These are phyloP conservation scores for Microthlaspi erraticum DNA, from an alignment of 345 rosid genomes.

Conservation along the genomic window DNA sequence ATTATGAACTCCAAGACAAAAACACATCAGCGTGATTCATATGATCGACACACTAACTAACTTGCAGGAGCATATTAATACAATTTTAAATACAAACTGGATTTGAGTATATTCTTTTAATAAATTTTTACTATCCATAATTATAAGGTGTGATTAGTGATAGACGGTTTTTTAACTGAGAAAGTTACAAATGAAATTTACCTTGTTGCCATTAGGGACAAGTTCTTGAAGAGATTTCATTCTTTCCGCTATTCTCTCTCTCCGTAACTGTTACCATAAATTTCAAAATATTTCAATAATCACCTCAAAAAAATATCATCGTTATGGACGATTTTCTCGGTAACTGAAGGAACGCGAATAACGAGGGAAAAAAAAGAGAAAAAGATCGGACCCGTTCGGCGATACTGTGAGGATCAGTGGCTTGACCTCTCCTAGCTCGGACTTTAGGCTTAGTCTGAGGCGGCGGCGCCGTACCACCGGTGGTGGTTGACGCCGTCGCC, in stretches of 20 bases:
- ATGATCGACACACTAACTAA: constrained; percentile 12
- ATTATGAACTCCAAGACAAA: constrained; percentile 34
- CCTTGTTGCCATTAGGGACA: constrained; percentile 98
- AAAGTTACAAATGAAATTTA: constrained; percentile 15
- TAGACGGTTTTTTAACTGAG: neutral
- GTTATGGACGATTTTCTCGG: constrained; percentile 1
- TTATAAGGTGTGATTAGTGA: neutral
- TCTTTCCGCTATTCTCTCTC: constrained; percentile 97
- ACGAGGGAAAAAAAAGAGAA: neutral
- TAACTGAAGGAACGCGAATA: constrained; percentile 22
- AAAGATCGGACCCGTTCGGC: constrained; percentile 77
- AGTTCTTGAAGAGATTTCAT: constrained; percentile 98
- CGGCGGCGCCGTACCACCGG: constrained; percentile 46
- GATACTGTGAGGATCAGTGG: constrained; percentile 98
- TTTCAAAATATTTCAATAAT: constrained; percentile 19
- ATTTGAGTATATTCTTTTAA: neutral
- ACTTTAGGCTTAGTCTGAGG: constrained; percentile 73
- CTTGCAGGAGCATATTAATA: neutral
- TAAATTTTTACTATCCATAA: neutral
- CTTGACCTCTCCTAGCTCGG: constrained; percentile 97
- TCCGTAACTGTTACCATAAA: constrained; percentile 68
- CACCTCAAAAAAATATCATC: neutral
- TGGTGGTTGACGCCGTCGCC: constrained; percentile 51
- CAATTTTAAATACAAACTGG: neutral
- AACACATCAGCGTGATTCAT: constrained; percentile 29